Evolutionary conservation across 768 basidiomycete genomes (phyloP).

Genomic region (Suillus tomentosus): DNA sequence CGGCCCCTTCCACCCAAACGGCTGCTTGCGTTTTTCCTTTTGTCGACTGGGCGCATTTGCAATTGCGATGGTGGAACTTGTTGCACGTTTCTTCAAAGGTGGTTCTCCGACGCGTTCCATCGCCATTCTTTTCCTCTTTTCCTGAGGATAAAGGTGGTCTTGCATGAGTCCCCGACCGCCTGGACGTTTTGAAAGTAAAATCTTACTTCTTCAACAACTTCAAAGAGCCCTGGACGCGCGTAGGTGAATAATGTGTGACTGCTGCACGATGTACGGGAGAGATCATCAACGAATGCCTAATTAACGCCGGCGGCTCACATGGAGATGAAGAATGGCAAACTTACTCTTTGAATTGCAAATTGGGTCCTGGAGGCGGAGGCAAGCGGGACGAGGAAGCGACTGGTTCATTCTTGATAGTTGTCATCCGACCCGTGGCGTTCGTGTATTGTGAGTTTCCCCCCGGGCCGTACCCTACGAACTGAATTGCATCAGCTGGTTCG

Average conservation of each 20-base stretch:
- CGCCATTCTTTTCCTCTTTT: slow-evolving; percentile 27
- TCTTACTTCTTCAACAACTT: slow-evolving; percentile 25
- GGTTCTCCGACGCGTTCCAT: slow-evolving; percentile 9
- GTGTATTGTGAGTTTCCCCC: slow-evolving; percentile 11
- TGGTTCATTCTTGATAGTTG: slow-evolving; percentile 16
- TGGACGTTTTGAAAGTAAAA: slow-evolving; percentile 25
- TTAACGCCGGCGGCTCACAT: slow-evolving; percentile 2
- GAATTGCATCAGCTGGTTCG: slow-evolving; percentile 15
- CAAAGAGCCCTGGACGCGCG: neutral
- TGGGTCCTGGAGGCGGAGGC: neutral
- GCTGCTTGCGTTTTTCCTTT: slow-evolving; percentile 28
- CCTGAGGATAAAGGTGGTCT: slow-evolving; percentile 14
- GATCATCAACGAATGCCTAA: slow-evolving; percentile 3
- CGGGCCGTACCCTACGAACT: slow-evolving; percentile 20
- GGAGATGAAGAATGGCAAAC: slow-evolving; percentile 15
- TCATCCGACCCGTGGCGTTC: slow-evolving; percentile 18
- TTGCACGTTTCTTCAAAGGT: slow-evolving; percentile 26
- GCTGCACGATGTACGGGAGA: slow-evolving; percentile 3
- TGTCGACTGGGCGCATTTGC: slow-evolving; percentile 11
- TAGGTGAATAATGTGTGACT: slow-evolving; percentile 7
- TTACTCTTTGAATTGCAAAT: slow-evolving; percentile 1
- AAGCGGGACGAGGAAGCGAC: slow-evolving; percentile 14
- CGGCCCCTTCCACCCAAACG: slow-evolving; percentile 14
- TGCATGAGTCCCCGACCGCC: neutral
- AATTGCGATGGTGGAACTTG: slow-evolving; percentile 21